Percentiles rank a stretch among this genome's conserved stretches.
These are phyloP conservation scores for Dactylellina drechsleri DNA, from an alignment of 2,329 filamentous ascomycete species.

Conservation along the genomic window DNA sequence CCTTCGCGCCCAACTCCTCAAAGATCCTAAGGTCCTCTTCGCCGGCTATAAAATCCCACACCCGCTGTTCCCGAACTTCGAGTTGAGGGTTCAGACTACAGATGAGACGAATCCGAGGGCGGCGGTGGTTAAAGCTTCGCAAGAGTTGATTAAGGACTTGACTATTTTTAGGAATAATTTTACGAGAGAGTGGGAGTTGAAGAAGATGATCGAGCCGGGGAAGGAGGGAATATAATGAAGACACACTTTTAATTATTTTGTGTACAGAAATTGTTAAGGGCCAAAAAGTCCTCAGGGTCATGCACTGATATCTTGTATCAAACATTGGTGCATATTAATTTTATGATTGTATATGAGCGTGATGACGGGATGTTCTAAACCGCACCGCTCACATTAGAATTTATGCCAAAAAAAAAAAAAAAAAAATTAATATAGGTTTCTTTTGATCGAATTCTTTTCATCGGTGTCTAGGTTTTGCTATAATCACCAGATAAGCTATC, in stretches of 20 bases:
- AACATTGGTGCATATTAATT: too few relatives aligned
- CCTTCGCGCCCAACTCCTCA: constrained; percentile 83
- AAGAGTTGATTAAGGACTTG: constrained; percentile 82
- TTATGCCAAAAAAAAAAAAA: too few relatives aligned
- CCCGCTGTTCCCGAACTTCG: constrained; percentile 67
- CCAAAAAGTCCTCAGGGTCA: too few relatives aligned
- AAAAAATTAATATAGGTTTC: too few relatives aligned
- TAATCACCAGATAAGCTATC: too few relatives aligned
- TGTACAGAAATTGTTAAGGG: too few relatives aligned
- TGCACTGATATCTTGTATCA: too few relatives aligned
- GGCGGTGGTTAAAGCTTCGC: constrained; percentile 81
- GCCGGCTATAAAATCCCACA: constrained; percentile 80
- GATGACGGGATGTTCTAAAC: too few relatives aligned
- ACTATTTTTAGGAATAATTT: constrained; percentile 85
- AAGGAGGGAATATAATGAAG: constrained; percentile 55
- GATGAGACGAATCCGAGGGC: constrained; percentile 86
- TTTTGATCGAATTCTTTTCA: too few relatives aligned
- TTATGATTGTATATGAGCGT: too few relatives aligned
- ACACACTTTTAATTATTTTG: constrained; percentile 62
- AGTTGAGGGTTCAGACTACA: constrained; percentile 87
- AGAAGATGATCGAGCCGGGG: constrained; percentile 63
- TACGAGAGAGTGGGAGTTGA: constrained; percentile 88
- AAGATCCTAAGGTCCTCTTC: constrained; percentile 84
- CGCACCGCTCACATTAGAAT: too few relatives aligned
- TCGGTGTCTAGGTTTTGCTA: too few relatives aligned